These are phyloP conservation scores for Mortierella sp. DNA, from an alignment of 371 early-diverging fungal genomes.

Conservation along the genomic window DNA sequence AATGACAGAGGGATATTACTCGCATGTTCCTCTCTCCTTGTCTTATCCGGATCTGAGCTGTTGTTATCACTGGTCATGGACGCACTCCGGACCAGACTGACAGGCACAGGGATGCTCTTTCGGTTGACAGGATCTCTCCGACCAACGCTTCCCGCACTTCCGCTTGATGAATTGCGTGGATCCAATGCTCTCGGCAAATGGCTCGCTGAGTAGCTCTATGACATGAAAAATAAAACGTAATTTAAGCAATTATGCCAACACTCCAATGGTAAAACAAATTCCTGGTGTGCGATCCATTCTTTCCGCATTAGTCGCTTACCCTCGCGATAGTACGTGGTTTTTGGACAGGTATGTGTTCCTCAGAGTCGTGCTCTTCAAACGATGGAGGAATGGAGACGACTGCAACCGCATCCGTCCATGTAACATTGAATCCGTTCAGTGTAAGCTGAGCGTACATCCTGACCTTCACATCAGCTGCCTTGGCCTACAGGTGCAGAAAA, in stretches of 20 bases:
- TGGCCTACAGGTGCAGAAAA: constrained; percentile 20
- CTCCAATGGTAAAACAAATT: neutral
- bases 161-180: constrained; percentile 12
- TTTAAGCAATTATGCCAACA: neutral
- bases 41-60: constrained; percentile 49
- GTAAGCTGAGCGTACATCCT: constrained; percentile 30
- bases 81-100: constrained; percentile 6
- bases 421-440: constrained; percentile 24
- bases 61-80: constrained; percentile 42
- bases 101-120: constrained; percentile 24
- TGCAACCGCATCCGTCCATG: constrained; percentile 1
- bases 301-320: constrained; percentile 8
- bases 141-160: constrained; percentile 20
- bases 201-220: constrained; percentile 24
- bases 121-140: constrained; percentile 20
- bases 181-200: constrained; percentile 9
- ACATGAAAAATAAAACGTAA: neutral
- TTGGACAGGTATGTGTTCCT: neutral
- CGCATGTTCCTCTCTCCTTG: constrained; percentile 10
- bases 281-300: no score
- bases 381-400: constrained; percentile 21
- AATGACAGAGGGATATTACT: constrained; percentile 26
- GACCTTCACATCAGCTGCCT: constrained; percentile 32
- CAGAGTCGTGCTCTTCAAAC: neutral
- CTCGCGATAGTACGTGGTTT: constrained; percentile 6